These are phyloP conservation scores for Trichophyton benhamiae DNA, from an alignment of 2,329 filamentous ascomycete genomes.

Conservation along the genomic window DNA sequence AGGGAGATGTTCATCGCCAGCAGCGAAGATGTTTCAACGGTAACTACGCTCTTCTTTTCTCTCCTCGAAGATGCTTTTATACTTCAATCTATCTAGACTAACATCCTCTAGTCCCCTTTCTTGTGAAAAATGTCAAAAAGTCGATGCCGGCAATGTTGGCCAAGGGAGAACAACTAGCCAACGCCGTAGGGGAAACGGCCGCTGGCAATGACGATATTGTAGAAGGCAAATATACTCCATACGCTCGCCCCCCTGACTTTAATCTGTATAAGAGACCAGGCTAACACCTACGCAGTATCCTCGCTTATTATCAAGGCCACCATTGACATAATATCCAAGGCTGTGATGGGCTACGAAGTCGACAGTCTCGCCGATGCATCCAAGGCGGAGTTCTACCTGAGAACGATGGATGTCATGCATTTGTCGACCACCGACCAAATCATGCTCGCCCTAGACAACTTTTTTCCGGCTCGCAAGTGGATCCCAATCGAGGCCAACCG, in stretches of 20 bases:
- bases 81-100: too few species aligned
- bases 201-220: neutral
- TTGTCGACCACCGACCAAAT: neutral
- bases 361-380: neutral
- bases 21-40: conserved; percentile 4
- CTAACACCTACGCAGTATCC: neutral
- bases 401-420: neutral
- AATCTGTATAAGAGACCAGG: too few species aligned
- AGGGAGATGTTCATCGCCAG: conserved; percentile 1
- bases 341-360: conserved; percentile 1
- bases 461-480: neutral
- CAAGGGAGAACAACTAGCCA: neutral
- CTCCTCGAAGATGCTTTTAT: too few species aligned
- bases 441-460: conserved; percentile 2
- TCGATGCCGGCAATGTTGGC: neutral
- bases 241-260: too few species aligned
- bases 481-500: conserved; percentile 5
- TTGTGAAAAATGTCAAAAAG: conserved; percentile 1
- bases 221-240: neutral
- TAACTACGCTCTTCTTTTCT: neutral
- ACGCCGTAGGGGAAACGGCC: neutral
- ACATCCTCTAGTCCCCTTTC: neutral
- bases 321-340: conserved; percentile 1
- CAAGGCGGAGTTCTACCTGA: neutral
- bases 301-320: conserved; percentile 2